Base-by-base conservation (phyloP, 2,329 filamentous ascomycete species). In the Helotiales sp. region DNA sequence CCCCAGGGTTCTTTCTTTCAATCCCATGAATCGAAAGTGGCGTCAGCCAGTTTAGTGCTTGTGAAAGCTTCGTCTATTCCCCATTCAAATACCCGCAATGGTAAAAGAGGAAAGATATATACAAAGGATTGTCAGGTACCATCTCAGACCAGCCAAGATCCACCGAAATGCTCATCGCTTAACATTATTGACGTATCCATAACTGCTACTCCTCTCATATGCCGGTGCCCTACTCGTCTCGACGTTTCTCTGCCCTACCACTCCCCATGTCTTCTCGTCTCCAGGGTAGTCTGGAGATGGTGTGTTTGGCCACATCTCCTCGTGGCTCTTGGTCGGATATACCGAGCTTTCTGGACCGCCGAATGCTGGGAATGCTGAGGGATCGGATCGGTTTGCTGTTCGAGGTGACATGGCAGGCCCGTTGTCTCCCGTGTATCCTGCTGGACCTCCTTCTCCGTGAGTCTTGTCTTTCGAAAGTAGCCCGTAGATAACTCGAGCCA, bases 401-500 rank as follows among this genome's bases (percentile, higher is more conserved):
- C 59, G 38, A 7, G 61, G 62, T 2, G 61, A 55, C 12, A 61
- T 8, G 15, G 59, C 42, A 2, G 50, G 36, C 52, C 60, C 46
- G 38, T 61, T 58, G 6, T 69, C 60, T n/a, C 63, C 64, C 7
- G 65, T 63, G 49, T 66, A 71, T 10, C 57, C 60, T 17, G 57
- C 53, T 5, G 67, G 70, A 19, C 85, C 85, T 30, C 85, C 84
- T 67, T 89, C 86, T 9, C 76, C 83, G 10, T 84, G 79, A 8
- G 76, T 80, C 62, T 84, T 85, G 53, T 86, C 85, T 1, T 81
- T 80, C 27, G 77, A 76, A 54, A 78, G 76, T 75, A 89, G 84
- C 55, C 86, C 79, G 31, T 80, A 78, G 57, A 86, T 73, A 27
- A 87, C 87, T 58, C 91, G 84, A 48, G 84, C 73, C 55, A 93